These are phyloP conservation scores for Alloascoidea hylecoeti DNA, from an alignment of 805 yeast genomes.

Conservation along the genomic window DNA sequence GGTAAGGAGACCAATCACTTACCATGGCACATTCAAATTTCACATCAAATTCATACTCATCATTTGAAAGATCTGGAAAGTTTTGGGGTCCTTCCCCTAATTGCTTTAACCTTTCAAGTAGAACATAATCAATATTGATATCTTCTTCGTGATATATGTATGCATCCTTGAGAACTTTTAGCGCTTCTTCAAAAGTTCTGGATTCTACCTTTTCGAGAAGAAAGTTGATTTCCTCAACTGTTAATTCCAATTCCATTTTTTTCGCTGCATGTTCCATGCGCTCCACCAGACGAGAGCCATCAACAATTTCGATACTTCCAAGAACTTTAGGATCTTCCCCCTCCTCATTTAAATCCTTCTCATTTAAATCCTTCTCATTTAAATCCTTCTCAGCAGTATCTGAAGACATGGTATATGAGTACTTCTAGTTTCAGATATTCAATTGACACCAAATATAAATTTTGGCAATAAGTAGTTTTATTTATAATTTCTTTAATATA, in stretches of 20 bases:
- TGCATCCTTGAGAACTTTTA: constrained; percentile 2
- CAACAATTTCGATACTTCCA: too few species aligned
- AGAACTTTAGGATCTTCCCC: too few species aligned
- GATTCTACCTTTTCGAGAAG: neutral
- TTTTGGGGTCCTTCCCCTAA: neutral
- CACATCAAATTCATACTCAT: constrained; percentile 15
- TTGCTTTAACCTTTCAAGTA: constrained; percentile 4
- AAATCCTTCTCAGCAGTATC: too few species aligned
- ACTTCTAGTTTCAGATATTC: too few species aligned
- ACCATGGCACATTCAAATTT: constrained; percentile 28
- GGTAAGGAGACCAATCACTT: constrained; percentile 34
- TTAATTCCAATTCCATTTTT: neutral
- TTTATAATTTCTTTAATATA: too few species aligned
- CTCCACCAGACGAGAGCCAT: too few species aligned
- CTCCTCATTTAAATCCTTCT: too few species aligned
- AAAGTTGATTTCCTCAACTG: neutral
- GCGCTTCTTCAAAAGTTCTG: neutral
- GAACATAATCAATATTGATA: constrained; percentile 3
- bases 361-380: too few species aligned
- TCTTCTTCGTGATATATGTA: constrained; percentile 2
- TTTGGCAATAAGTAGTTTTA: too few species aligned
- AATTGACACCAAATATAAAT: too few species aligned
- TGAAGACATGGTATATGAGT: too few species aligned
- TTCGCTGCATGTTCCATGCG: neutral
- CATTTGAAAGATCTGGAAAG: constrained; percentile 1